Evolutionary conservation across 805 yeast genomes (phyloP).

Genomic region (Maudiozyma turicensis): DNA sequence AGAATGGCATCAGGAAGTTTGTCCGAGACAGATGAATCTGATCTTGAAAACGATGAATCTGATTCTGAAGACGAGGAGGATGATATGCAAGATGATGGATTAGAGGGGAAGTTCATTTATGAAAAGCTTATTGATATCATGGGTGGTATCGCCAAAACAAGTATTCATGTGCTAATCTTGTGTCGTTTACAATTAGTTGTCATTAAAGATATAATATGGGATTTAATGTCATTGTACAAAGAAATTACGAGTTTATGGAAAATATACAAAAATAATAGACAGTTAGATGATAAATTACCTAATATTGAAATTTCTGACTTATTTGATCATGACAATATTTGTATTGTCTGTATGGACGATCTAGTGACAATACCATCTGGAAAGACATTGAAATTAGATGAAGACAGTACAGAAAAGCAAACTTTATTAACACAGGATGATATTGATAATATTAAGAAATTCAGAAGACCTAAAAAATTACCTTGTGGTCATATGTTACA

Average conservation of each 20-base stretch:
- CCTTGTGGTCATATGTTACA: conserved; percentile 85
- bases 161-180: conserved; percentile 38
- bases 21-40: conserved; percentile 2
- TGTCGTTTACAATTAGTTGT: conserved; percentile 38
- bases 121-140: conserved; percentile 47
- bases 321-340: conserved; percentile 52
- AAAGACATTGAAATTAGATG: background rate
- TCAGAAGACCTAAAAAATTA: conserved; percentile 56
- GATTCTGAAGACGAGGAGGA: conserved; percentile 40
- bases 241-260: conserved; percentile 32
- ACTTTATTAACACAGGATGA: conserved; percentile 4
- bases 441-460: conserved; percentile 4
- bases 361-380: conserved; percentile 37
- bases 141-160: conserved; percentile 40
- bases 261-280: conserved; percentile 39
- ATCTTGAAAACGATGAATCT: conserved; percentile 9
- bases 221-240: conserved; percentile 25
- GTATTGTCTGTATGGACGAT: conserved; percentile 90
- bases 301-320: conserved; percentile 59
- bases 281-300: conserved; percentile 52
- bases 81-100: conserved; percentile 24
- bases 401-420: background rate
- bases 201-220: conserved; percentile 40
- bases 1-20: background rate
- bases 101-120: conserved; percentile 63